Evolutionary conservation across 176 grass and related monocot genomes (phyloP).

Genomic region (Eragrostis curvula): DNA sequence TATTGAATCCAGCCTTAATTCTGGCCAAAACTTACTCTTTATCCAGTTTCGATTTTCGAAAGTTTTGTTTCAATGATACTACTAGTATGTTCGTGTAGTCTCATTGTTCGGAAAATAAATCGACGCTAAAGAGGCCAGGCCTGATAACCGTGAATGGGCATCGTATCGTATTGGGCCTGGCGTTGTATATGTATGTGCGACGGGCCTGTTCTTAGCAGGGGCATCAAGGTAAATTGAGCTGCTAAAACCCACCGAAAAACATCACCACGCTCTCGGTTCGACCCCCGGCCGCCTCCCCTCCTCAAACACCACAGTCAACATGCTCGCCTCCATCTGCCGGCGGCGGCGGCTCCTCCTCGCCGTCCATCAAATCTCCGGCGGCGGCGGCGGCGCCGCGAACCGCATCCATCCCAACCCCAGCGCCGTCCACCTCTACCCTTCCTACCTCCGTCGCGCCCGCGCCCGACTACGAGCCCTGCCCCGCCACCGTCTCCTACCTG

Average conservation of each 20-base stretch:
- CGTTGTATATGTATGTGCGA: not conserved
- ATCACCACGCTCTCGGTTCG: no score
- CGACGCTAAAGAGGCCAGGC: no score
- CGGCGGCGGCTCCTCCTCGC: slow-evolving; percentile 14
- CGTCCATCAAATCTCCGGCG: not conserved
- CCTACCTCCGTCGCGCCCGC: not conserved
- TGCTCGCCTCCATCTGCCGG: slow-evolving; percentile 39
- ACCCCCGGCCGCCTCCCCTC: no score
- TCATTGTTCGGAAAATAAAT: no score
- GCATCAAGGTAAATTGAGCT: not conserved
- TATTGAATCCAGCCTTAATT: no score
- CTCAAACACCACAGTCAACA: not conserved
- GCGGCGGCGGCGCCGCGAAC: not conserved
- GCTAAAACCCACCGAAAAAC: not conserved
- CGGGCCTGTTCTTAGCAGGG: not conserved
- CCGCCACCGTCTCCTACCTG: slow-evolving; percentile 11
- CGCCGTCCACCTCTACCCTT: not conserved
- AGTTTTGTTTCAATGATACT: no score
- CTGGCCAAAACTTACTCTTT: no score
- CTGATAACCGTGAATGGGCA: not conserved
- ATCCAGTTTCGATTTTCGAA: no score
- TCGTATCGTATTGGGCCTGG: not conserved
- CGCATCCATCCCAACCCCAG: not conserved
- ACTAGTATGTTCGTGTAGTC: no score
- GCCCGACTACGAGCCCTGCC: not conserved